Percentiles rank a stretch among this genome's conserved stretches.
Conservation (phyloP, 352 stramenopile species). For the Globisporangium nodosum region DNA sequence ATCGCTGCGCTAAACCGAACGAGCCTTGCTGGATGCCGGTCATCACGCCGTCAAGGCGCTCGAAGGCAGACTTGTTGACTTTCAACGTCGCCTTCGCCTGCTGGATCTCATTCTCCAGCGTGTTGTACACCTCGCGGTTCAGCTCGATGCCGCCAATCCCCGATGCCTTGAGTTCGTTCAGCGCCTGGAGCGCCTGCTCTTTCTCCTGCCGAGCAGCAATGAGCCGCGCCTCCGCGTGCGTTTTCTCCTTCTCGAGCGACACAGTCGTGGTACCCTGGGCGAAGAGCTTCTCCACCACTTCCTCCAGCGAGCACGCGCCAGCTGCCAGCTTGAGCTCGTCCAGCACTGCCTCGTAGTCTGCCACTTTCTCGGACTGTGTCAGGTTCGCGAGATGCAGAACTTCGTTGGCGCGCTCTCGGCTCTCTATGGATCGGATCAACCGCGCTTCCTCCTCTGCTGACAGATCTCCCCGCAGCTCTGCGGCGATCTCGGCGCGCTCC, state of each 20-base stretch:
- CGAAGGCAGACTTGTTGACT: conserved; percentile 71
- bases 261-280: conserved; percentile 45
- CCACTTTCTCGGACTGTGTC: conserved; percentile 60
- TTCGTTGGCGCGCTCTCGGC: conserved; percentile 56
- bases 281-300: conserved; percentile 72
- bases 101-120: conserved; percentile 69
- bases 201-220: conserved; percentile 54
- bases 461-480: conserved; percentile 67
- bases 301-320: conserved; percentile 37
- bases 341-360: conserved; percentile 64
- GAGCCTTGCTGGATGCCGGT: conserved; percentile 70
- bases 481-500: conserved; percentile 71
- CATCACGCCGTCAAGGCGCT: conserved; percentile 71
- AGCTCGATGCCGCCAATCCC: conserved; percentile 71
- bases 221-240: conserved; percentile 47
- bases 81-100: conserved; percentile 67
- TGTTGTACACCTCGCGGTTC: conserved; percentile 79
- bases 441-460: conserved; percentile 56
- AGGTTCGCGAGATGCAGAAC: conserved; percentile 56
- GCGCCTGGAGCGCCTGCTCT: conserved; percentile 41
- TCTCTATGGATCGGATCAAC: conserved; percentile 57
- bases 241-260: conserved; percentile 76
- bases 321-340: conserved; percentile 62
- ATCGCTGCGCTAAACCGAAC: conserved; percentile 52
- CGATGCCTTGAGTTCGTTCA: conserved; percentile 80